Conservation (phyloP, 805 yeast genomes). For the Nakazawaea sp. region DNA sequence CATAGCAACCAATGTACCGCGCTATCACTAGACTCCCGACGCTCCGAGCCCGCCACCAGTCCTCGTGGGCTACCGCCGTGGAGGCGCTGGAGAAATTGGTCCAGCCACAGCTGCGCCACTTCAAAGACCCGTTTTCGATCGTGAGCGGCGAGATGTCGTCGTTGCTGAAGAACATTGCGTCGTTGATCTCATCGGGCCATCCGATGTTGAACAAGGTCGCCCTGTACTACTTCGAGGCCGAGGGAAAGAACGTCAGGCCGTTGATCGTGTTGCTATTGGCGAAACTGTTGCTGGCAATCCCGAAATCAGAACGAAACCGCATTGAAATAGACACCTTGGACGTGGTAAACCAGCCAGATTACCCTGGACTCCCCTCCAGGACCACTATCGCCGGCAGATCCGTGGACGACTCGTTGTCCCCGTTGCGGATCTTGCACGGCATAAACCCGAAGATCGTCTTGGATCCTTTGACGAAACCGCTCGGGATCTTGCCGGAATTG, state of each 20-base stretch:
- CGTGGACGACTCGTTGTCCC: constrained; percentile 62
- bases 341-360: constrained; percentile 60
- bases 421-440: constrained; percentile 80
- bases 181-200: constrained; percentile 86
- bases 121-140: constrained; percentile 80
- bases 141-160: constrained; percentile 92
- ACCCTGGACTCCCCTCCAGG: constrained; percentile 46
- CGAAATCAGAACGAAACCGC: constrained; percentile 58
- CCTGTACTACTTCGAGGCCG: constrained; percentile 92
- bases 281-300: constrained; percentile 74
- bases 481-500: constrained; percentile 53
- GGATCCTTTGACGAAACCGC: constrained; percentile 79
- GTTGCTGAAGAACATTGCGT: constrained; percentile 80
- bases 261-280: constrained; percentile 77
- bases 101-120: constrained; percentile 42
- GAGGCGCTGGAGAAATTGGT: constrained; percentile 71
- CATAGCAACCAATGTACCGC: too few species aligned
- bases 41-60: too few species aligned
- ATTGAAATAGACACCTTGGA: constrained; percentile 55
- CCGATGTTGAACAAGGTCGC: constrained; percentile 89
- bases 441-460: constrained; percentile 78
- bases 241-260: constrained; percentile 94
- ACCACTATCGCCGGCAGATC: constrained; percentile 55
- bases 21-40: too few species aligned
- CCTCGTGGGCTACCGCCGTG: constrained; percentile 40